phyloP scores from a whole-genome alignment of 139 green algal species.

The Penium margaritaceum region DNA sequence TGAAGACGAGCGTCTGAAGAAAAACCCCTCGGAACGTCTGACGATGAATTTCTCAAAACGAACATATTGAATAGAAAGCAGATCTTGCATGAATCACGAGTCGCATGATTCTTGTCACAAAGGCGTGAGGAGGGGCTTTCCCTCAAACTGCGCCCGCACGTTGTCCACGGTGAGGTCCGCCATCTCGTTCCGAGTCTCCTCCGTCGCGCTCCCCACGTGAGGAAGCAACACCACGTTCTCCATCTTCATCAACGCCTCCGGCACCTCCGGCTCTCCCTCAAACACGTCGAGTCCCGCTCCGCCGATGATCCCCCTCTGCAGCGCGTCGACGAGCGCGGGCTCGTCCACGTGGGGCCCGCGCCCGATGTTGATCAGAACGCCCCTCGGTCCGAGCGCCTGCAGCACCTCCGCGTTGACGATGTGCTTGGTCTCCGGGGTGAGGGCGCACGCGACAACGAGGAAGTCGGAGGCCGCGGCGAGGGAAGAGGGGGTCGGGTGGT shows the following conservation, averaged over 20 bases:
- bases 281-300: slow-evolving; percentile 43
- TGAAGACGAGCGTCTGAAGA: no score
- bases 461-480: slow-evolving; percentile 15
- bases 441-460: slow-evolving; percentile 20
- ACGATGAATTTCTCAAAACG: no score
- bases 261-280: slow-evolving; percentile 34
- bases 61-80: no score
- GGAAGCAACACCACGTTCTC: slow-evolving; percentile 36
- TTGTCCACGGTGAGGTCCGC: slow-evolving; percentile 22
- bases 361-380: slow-evolving; percentile 32
- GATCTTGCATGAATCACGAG: no score
- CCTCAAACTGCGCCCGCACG: slow-evolving; percentile 20
- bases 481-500: background rate
- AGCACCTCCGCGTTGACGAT: slow-evolving; percentile 19
- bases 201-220: slow-evolving; percentile 32
- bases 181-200: slow-evolving; percentile 32
- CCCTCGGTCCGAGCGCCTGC: slow-evolving; percentile 11
- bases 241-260: slow-evolving; percentile 23
- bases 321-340: slow-evolving; percentile 13
- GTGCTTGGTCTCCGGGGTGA: slow-evolving; percentile 13
- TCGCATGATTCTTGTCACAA: no score
- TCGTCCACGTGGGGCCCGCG: slow-evolving; percentile 33
- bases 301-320: slow-evolving; percentile 13
- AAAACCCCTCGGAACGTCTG: no score
- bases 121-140: slow-evolving; percentile 31